Percentiles rank a stretch among this genome's conserved stretches.
Evolutionary conservation across 2,329 filamentous ascomycete species (phyloP).

Genomic region (Alternaria atra): DNA sequence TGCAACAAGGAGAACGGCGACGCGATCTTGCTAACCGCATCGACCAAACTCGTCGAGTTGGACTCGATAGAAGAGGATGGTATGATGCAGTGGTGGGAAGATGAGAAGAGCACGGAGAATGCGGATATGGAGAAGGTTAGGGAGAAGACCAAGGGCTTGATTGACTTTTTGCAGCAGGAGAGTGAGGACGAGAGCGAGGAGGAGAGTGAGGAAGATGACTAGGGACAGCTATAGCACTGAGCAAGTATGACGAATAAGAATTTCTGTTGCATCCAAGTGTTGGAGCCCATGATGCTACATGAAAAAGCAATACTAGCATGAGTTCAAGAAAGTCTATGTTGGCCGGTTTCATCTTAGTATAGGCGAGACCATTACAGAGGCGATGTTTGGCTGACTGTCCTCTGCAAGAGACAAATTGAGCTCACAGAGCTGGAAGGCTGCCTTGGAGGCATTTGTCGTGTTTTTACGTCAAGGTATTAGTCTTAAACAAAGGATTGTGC

Average conservation of each 20-base stretch:
- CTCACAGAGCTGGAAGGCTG: too few species aligned
- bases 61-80: conserved; percentile 91
- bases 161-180: conserved; percentile 82
- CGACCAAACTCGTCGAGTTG: conserved; percentile 84
- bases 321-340: neutral
- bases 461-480: neutral
- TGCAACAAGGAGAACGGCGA: conserved; percentile 70
- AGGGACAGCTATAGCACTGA: conserved; percentile 3
- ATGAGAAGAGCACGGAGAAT: conserved; percentile 72
- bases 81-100: conserved; percentile 87
- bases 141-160: conserved; percentile 77
- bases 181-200: conserved; percentile 74
- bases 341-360: neutral
- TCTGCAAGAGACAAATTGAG: neutral
- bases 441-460: neutral
- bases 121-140: conserved; percentile 76
- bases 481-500: neutral
- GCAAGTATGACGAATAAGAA: too few species aligned
- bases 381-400: neutral
- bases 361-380: neutral
- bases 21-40: conserved; percentile 75
- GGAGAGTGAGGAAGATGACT: conserved; percentile 62
- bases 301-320: conserved; percentile 3
- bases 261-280: conserved; percentile 15
- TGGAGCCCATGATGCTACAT: neutral